Base-by-base conservation (phyloP, 768 basidiomycete species). In the Tylopilus sp. region DNA sequence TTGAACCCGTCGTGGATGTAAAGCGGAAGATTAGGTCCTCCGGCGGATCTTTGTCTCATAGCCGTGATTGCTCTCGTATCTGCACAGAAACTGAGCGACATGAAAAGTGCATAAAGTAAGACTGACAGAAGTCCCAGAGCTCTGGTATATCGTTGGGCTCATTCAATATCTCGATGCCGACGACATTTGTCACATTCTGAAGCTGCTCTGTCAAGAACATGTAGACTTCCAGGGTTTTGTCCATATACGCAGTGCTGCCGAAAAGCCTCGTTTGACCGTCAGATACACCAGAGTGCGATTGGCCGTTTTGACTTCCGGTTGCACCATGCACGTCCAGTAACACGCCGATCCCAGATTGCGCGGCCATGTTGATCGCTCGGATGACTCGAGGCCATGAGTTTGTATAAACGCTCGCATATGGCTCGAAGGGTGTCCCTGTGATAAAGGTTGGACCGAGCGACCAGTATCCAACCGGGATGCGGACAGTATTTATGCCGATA, bases 1-100 rank as follows among this genome's bases (percentile, higher is more conserved):
- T 87, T 71, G 69, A 89, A 91, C 1, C 74, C 85, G 48, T 90
- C 85, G 48, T 83, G 82, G 22, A 90, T 59, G 61, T 88, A 87
- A 1, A 88, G 57, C 3, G 88, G 84, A 41, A 89, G 75, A 23
- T 51, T 57, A 1, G 61, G 46, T 3, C 65, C 65, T 72, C 49
- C 42, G 2, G n/a, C 12, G 4, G 60, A 53, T 22, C 40, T 42
- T 9, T 62, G 53, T 44, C 57, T 51, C 60, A 61, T 62, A 2
- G 60, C 60, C 17, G 53, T 49, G 35, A 61, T 61, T 44, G 57
- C 60, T 1, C 48, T 61, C 25, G 60, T 47, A 22, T 62, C 60
- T 61, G 38, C 25, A 28, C 41, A 36, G 17, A 18, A 6, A 17
- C 15, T 30, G 25, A 46, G 41, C 6, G 12, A 1, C 11, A 12